phyloP scores from a whole-genome alignment of 148 eudicot species.

The Nepenthes mirabilis region DNA sequence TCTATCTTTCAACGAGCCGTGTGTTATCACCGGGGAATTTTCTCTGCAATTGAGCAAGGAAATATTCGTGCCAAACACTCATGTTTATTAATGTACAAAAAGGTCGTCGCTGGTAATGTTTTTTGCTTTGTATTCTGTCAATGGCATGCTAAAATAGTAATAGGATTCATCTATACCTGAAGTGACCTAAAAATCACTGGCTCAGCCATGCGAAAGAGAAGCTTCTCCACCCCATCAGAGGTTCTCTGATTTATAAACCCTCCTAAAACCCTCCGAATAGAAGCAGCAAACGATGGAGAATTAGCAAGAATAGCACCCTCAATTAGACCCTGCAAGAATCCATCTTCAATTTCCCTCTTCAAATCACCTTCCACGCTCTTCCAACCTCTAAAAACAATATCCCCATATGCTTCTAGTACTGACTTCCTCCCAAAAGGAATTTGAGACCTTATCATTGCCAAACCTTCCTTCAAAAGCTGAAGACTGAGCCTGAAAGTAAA shows the following conservation, averaged over 20 bases:
- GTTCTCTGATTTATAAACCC: constrained; percentile 67
- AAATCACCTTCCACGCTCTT: constrained; percentile 45
- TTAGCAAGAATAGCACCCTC: constrained; percentile 62
- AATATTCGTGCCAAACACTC: too few species aligned
- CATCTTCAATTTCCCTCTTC: constrained; percentile 63
- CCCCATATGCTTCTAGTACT: constrained; percentile 73
- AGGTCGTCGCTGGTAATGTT: background rate
- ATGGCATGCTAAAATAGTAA: background rate
- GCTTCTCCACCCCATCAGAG: constrained; percentile 70
- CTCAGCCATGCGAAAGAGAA: constrained; percentile 77
- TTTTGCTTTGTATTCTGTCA: background rate
- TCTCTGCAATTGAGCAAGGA: too few species aligned
- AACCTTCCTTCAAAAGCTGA: constrained; percentile 58
- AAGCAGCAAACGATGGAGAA: constrained; percentile 47
- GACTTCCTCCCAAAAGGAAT: constrained; percentile 78
- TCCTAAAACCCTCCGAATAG: constrained; percentile 65
- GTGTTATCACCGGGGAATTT: too few species aligned
- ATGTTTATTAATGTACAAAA: too few species aligned
- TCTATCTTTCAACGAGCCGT: too few species aligned
- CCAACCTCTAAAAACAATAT: constrained; percentile 80
- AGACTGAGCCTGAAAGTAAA: constrained; percentile 58
- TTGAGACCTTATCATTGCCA: constrained; percentile 78
- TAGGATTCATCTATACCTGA: constrained; percentile 38
- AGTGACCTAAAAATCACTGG: constrained; percentile 80
- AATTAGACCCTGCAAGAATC: constrained; percentile 64